Evolutionary conservation across 805 yeast genomes (phyloP).

Genomic region (Metschnikowia sp.): DNA sequence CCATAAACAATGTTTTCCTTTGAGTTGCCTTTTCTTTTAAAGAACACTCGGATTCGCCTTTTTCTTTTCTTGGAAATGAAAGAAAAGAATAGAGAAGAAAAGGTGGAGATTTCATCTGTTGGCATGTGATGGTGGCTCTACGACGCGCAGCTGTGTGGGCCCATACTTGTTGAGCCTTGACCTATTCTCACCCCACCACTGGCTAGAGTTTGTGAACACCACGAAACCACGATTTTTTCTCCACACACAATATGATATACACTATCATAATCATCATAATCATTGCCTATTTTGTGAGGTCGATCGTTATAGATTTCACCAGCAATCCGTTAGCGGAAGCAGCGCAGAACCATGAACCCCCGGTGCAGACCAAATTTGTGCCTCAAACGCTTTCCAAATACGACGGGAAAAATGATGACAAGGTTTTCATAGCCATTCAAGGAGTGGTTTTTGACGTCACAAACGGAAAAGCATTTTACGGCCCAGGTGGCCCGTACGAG

Average conservation of each 20-base stretch:
- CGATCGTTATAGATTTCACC: conserved; percentile 23
- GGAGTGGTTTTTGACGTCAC: conserved; percentile 86
- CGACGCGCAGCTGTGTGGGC: neutral
- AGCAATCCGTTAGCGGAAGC: conserved; percentile 28
- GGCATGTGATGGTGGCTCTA: neutral
- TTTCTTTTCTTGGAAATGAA: too few species aligned
- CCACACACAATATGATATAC: conserved; percentile 17
- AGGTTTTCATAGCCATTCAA: conserved; percentile 80
- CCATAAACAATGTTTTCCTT: too few species aligned
- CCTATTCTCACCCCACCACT: conserved; percentile 8
- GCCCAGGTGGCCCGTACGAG: conserved; percentile 93
- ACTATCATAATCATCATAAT: conserved; percentile 31
- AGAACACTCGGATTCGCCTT: too few species aligned
- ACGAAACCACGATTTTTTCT: neutral
- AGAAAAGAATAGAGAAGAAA: too few species aligned
- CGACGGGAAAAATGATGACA: conserved; percentile 78
- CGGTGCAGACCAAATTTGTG: conserved; percentile 58
- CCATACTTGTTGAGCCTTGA: neutral
- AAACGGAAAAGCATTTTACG: conserved; percentile 78
- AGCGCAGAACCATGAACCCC: conserved; percentile 23
- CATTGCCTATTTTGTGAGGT: conserved; percentile 29
- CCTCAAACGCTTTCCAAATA: conserved; percentile 69
- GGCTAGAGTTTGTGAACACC: conserved; percentile 2
- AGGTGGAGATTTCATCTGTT: neutral
- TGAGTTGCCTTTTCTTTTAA: too few species aligned